These are phyloP conservation scores for Trametes coccinea DNA, from an alignment of 768 basidiomycete genomes.

Conservation along the genomic window DNA sequence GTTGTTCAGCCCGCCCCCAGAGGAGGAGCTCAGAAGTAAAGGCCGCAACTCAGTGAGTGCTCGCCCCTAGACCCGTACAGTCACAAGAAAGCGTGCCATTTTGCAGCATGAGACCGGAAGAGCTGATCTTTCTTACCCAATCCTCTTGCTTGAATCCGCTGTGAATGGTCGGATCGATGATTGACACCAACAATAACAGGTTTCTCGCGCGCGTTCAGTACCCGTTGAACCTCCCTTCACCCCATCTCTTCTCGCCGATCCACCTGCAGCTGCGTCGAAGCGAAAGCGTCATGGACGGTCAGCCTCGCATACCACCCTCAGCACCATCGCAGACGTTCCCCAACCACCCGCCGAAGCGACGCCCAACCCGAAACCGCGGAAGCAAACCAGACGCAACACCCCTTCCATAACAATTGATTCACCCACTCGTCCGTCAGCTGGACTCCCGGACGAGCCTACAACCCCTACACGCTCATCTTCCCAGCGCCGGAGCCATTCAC, in stretches of 20 bases:
- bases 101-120: no score
- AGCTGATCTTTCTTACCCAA: no score
- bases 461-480: conserved; percentile 29
- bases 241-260: conserved; percentile 16
- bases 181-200: conserved; percentile 9
- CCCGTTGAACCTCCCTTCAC: conserved; percentile 19
- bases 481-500: conserved; percentile 28
- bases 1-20: conserved; percentile 63
- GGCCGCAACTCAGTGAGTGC: conserved; percentile 25
- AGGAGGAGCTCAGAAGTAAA: conserved; percentile 45
- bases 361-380: conserved; percentile 65
- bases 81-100: no score
- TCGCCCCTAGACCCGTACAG: no score
- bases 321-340: conserved; percentile 10
- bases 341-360: conserved; percentile 42
- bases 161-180: background rate
- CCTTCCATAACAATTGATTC: conserved; percentile 27
- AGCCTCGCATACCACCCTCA: conserved; percentile 14
- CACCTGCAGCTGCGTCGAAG: conserved; percentile 29
- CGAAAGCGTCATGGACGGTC: conserved; percentile 40
- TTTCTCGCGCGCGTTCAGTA: conserved; percentile 20
- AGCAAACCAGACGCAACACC: conserved; percentile 36
- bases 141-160: no score
- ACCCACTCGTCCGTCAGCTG: conserved; percentile 26
- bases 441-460: conserved; percentile 24